A percentile compares a stretch with the other conserved stretches of the same genome.
Conservation (phyloP, 805 yeast genomes). For the Monosporozyma aquatica region DNA sequence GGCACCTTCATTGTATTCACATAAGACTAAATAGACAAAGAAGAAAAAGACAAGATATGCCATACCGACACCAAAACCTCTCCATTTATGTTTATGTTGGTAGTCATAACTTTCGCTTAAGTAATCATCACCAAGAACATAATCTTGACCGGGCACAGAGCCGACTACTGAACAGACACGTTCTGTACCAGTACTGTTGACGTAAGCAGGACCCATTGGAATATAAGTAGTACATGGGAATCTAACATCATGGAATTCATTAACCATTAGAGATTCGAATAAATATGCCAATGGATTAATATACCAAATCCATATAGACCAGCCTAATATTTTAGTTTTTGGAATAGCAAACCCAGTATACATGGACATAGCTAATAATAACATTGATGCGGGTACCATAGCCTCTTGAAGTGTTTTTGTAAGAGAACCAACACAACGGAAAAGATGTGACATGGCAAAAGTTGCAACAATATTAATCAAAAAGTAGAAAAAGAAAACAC, state of each 20-base stretch:
- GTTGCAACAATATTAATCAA: conserved; percentile 37
- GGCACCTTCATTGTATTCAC: conserved; percentile 53
- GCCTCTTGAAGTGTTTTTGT: conserved; percentile 42
- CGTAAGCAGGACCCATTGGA: conserved; percentile 41
- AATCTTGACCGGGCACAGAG: conserved; percentile 40
- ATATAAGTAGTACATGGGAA: conserved; percentile 41
- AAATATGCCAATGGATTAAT: conserved; percentile 49
- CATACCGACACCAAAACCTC: conserved; percentile 53
- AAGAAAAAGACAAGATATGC: conserved; percentile 51
- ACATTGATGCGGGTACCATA: conserved; percentile 48
- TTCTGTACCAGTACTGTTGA: conserved; percentile 26
- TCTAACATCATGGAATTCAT: conserved; percentile 42
- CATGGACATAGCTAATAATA: conserved; percentile 40
- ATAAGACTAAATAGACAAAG: conserved; percentile 40
- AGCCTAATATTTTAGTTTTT: conserved; percentile 46
- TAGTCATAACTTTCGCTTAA: conserved; percentile 38
- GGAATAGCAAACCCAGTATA: conserved; percentile 55
- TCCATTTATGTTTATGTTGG: conserved; percentile 44
- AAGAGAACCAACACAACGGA: conserved; percentile 45
- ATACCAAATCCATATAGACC: conserved; percentile 60
- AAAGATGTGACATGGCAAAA: conserved; percentile 45
- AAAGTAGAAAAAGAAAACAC: conserved; percentile 45
- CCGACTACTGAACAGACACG: conserved; percentile 52
- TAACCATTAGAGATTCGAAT: conserved; percentile 49
- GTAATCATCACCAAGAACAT: conserved; percentile 47